phyloP scores from a whole-genome alignment of 108 stramenopile species.

The Cylindrotheca fusiformis region DNA sequence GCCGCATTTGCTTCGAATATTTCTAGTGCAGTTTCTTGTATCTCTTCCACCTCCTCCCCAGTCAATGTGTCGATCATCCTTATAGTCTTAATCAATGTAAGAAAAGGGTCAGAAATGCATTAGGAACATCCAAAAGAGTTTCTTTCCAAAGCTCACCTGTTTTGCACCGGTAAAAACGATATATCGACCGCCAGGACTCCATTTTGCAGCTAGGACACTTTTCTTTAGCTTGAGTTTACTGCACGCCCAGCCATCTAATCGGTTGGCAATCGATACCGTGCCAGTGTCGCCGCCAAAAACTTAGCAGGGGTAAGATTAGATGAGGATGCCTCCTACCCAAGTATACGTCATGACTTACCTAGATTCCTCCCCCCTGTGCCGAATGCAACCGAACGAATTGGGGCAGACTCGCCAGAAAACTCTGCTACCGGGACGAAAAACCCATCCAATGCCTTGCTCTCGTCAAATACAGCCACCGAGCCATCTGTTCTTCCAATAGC shows the following conservation, averaged over 20 bases:
- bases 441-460: conserved; percentile 31
- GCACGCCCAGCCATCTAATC: conserved; percentile 33
- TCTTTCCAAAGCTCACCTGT: background rate
- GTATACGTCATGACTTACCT: background rate
- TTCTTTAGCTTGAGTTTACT: conserved; percentile 23
- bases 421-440: conserved; percentile 26
- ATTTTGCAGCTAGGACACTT: conserved; percentile 23
- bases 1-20: conserved; percentile 4
- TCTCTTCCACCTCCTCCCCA: conserved; percentile 27
- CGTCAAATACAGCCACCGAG: conserved; percentile 35
- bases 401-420: conserved; percentile 6
- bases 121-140: background rate
- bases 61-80: conserved; percentile 34
- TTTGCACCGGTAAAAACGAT: conserved; percentile 22
- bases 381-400: conserved; percentile 34
- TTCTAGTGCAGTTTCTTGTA: background rate
- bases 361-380: conserved; percentile 22
- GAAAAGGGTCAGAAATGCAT: background rate
- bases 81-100: background rate
- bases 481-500: conserved; percentile 45
- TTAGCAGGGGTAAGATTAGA: background rate
- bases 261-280: conserved; percentile 19
- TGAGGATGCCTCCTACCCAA: background rate
- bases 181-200: conserved; percentile 40
- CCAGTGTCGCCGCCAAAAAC: conserved; percentile 26